Percentiles rank a stretch among this genome's conserved stretches.
Evolutionary conservation across 139 green algal species (phyloP).

Genomic region (Chlamydomonas sp.): DNA sequence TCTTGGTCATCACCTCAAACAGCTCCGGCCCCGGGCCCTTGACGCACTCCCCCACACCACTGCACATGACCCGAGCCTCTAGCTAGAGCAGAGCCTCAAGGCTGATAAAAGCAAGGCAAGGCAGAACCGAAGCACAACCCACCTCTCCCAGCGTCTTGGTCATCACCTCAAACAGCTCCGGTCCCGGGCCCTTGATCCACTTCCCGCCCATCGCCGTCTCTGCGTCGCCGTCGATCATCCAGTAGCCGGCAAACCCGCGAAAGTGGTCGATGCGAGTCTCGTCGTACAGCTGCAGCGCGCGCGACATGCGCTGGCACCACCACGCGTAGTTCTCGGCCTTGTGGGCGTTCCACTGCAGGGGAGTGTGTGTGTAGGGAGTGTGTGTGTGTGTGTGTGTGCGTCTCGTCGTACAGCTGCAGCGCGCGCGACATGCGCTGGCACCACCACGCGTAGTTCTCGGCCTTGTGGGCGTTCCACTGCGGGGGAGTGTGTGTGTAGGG

Average conservation of each 20-base stretch:
- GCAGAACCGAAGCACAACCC: neutral
- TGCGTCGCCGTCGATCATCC: constrained; percentile 66
- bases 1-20: constrained; percentile 62
- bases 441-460: constrained; percentile 85
- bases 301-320: constrained; percentile 78
- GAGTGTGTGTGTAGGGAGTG: too few species aligned
- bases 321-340: constrained; percentile 68
- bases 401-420: constrained; percentile 90
- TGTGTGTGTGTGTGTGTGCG: too few species aligned
- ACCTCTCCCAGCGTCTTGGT: constrained; percentile 52
- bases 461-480: constrained; percentile 56
- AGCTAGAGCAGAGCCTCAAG: neutral
- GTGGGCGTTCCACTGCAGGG: constrained; percentile 67
- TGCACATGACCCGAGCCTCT: neutral
- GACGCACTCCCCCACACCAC: constrained; percentile 69
- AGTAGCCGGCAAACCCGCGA: constrained; percentile 87
- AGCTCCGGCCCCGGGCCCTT: constrained; percentile 69
- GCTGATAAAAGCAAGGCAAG: too few species aligned
- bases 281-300: constrained; percentile 86
- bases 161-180: constrained; percentile 70
- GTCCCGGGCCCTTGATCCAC: constrained; percentile 76
- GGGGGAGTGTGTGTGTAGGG: too few species aligned
- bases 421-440: constrained; percentile 63
- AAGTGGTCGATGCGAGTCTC: constrained; percentile 98
- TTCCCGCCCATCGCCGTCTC: constrained; percentile 84